Base-by-base conservation (phyloP, 441 rosid genomes). In the Manihot esculenta region DNA sequence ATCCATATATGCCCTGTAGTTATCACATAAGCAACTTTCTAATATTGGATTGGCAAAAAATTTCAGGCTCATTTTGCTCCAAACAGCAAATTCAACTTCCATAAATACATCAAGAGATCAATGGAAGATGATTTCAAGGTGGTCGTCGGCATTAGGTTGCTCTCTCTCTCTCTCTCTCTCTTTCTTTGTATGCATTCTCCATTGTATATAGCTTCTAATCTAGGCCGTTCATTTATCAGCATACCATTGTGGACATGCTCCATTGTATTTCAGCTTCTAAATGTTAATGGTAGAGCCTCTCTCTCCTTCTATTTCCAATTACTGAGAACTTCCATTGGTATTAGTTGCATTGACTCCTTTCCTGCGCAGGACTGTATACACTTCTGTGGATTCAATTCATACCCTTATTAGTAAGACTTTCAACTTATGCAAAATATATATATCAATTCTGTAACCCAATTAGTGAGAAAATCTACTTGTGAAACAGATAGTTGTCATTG, bases 91-190 rank as follows among this genome's bases (percentile, higher is more conserved):
- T 89, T 89, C 63, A 84, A 85, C 78, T 89, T 89, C 80, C 91
- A 83, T 54, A 85, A 74, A 60, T 87, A 87, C 84, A 83, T 85
- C 54, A 85, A 87, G 68, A 83, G 88, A 78, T 85, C 87, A 44
- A 83, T 85, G 87, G 91, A 89, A 80, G 94, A 87, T 58, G 89
- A 87, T 68, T 87, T 89, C 63, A 89, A 87, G 74, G 88, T 83
- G 62, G 94, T 87, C 10, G 94, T 87, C 2, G 89, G 94, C 24
- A 80, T 85, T 38, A 86, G 93, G 89, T 85, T 18, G 24, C 55
- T 55, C 49, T 35, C 71, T 30, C 54, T 20, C 49, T 35, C 71
- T 30, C 54, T 20, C 10, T 23, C 58, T 3, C 38, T 10, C 9
- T 38, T 38, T 38, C 42, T 38, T 38, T 7, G 42, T 38, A 38